Percentiles rank a stretch among this genome's conserved stretches.
phyloP scores from a whole-genome alignment of 495 filamentous ascomycete species.

The Parathielavia hyrcaniae region DNA sequence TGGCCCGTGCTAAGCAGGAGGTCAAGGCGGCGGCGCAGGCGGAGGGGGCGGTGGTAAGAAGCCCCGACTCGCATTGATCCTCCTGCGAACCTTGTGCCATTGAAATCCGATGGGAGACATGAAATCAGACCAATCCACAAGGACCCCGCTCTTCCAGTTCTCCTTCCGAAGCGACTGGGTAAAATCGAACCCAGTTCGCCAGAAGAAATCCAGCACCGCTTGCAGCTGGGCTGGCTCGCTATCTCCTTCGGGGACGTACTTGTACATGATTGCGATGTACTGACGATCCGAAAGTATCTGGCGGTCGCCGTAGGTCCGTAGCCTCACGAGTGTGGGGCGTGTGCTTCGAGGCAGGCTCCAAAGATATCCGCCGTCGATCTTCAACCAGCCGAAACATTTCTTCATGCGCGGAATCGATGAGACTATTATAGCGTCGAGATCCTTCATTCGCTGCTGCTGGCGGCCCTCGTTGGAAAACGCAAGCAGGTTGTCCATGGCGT shows the following conservation, averaged over 20 bases:
- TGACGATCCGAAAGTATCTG: background rate
- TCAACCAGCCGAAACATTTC: conserved; percentile 6
- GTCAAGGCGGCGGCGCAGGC: background rate
- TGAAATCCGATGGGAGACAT: background rate
- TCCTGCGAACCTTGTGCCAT: background rate
- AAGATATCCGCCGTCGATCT: conserved; percentile 1
- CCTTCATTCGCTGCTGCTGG: background rate
- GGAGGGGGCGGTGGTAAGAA: background rate
- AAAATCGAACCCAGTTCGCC: background rate
- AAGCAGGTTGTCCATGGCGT: conserved; percentile 29
- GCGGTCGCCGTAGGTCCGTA: background rate
- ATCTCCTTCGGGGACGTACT: conserved; percentile 7
- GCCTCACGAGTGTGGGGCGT: background rate
- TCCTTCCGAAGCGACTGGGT: conserved; percentile 1
- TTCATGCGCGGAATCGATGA: conserved; percentile 5
- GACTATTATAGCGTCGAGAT: background rate
- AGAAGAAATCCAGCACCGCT: background rate
- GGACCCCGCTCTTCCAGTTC: conserved; percentile 7
- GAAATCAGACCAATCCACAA: conserved; percentile 3
- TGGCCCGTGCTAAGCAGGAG: background rate
- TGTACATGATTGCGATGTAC: conserved; percentile 1
- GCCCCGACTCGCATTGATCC: background rate
- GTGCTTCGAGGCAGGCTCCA: background rate
- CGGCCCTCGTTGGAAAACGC: conserved; percentile 32
- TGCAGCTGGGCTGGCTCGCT: conserved; percentile 2